These are phyloP conservation scores for Mortierella polycephala DNA, from an alignment of 371 early-diverging fungal species.

Conservation along the genomic window DNA sequence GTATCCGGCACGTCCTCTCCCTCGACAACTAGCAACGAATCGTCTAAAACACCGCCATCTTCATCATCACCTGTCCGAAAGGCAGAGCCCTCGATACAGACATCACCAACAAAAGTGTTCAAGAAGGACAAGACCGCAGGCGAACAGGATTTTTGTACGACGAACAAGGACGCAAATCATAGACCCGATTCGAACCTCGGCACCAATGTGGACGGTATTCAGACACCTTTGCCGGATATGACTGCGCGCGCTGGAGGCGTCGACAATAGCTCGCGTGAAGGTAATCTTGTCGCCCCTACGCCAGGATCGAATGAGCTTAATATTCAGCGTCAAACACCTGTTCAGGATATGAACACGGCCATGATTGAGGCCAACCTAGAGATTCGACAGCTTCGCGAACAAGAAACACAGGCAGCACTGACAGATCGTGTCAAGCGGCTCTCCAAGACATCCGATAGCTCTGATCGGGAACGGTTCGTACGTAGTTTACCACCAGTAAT, in stretches of 20 bases:
- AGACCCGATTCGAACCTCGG: constrained; percentile 3
- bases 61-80: constrained; percentile 2
- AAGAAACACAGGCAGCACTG: constrained; percentile 42
- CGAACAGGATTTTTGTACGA: constrained; percentile 11
- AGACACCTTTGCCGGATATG: constrained; percentile 11
- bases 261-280: constrained; percentile 22
- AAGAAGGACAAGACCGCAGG: constrained; percentile 29
- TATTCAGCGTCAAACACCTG: constrained; percentile 41
- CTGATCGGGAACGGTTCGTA: constrained; percentile 49
- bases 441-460: constrained; percentile 40
- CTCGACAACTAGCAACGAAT: constrained; percentile 2
- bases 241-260: constrained; percentile 32
- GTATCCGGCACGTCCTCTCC: constrained; percentile 1
- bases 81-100: background rate
- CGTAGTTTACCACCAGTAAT: constrained; percentile 40
- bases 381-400: constrained; percentile 43
- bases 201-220: constrained; percentile 12
- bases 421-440: constrained; percentile 49
- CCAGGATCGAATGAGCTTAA: constrained; percentile 9
- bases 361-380: constrained; percentile 44
- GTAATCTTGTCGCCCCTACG: constrained; percentile 13
- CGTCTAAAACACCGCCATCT: background rate
- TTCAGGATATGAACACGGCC: constrained; percentile 32
- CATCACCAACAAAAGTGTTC: background rate
- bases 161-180: constrained; percentile 19